Conservation (phyloP, 1,284 basidiomycete genomes). For the Trametes versicolor region DNA sequence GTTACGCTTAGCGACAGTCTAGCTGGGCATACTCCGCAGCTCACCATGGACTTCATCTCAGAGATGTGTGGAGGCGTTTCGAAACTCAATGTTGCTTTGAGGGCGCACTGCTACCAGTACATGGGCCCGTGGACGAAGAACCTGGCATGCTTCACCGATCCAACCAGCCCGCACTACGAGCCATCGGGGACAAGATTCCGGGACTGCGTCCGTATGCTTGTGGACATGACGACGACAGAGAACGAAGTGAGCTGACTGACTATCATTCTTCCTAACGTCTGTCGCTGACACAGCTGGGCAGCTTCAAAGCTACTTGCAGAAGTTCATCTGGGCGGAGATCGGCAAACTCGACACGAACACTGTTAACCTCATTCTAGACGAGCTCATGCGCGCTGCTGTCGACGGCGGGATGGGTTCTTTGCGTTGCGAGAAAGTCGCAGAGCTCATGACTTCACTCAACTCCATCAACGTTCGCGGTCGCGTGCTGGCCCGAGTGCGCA, state of each 20-base stretch:
- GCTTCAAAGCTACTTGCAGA: slow-evolving; percentile 76
- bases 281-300: slow-evolving; percentile 43
- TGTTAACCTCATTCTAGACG: slow-evolving; percentile 79
- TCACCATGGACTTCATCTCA: slow-evolving; percentile 88
- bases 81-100: slow-evolving; percentile 60
- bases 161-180: slow-evolving; percentile 71
- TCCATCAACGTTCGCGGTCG: slow-evolving; percentile 83
- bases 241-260: slow-evolving; percentile 59
- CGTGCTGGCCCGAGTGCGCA: slow-evolving; percentile 81
- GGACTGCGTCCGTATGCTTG: slow-evolving; percentile 80
- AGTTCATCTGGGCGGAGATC: slow-evolving; percentile 80
- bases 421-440: slow-evolving; percentile 79
- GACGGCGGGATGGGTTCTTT: slow-evolving; percentile 83
- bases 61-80: slow-evolving; percentile 80
- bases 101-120: slow-evolving; percentile 81
- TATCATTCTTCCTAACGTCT: slow-evolving; percentile 16
- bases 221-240: slow-evolving; percentile 79
- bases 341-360: slow-evolving; percentile 72
- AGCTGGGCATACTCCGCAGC: slow-evolving; percentile 76
- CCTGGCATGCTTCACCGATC: slow-evolving; percentile 75
- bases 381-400: slow-evolving; percentile 81
- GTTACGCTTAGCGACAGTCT: slow-evolving; percentile 76
- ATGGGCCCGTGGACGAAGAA: slow-evolving; percentile 90
- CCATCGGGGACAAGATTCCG: slow-evolving; percentile 76
- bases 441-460: slow-evolving; percentile 78